These are phyloP conservation scores for Gossypium stocksii DNA, from an alignment of 345 rosid genomes.

Conservation along the genomic window DNA sequence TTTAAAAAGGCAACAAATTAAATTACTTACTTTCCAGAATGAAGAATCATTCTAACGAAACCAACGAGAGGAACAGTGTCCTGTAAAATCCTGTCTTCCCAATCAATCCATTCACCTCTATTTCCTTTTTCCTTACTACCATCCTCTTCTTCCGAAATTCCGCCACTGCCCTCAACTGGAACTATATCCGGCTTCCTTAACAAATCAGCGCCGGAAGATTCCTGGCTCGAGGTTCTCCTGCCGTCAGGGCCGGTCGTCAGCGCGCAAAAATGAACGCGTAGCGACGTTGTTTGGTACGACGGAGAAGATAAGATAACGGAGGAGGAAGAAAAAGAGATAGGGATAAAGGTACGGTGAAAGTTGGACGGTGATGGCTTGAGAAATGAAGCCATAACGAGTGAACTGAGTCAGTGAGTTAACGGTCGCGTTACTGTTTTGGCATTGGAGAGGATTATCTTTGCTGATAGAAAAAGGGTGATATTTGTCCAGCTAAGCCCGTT, in stretches of 20 bases:
- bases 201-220: slow-evolving; percentile 41
- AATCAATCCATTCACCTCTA: slow-evolving; percentile 46
- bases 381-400: slow-evolving; percentile 37
- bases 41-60: slow-evolving; percentile 86
- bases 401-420: background rate
- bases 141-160: slow-evolving; percentile 40
- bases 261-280: slow-evolving; percentile 33
- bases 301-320: slow-evolving; percentile 44
- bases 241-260: slow-evolving; percentile 60
- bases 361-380: slow-evolving; percentile 33
- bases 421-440: slow-evolving; percentile 1
- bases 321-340: slow-evolving; percentile 30
- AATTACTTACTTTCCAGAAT: slow-evolving; percentile 60
- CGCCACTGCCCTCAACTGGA: slow-evolving; percentile 30
- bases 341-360: slow-evolving; percentile 29
- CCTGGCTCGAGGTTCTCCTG: slow-evolving; percentile 21
- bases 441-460: background rate
- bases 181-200: slow-evolving; percentile 34
- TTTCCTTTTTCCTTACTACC: slow-evolving; percentile 16
- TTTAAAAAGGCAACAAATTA: background rate
- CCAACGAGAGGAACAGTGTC: slow-evolving; percentile 94
- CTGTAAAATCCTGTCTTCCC: slow-evolving; percentile 84
- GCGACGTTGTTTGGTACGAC: slow-evolving; percentile 24
- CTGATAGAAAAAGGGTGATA: background rate
- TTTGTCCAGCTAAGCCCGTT: background rate